These are phyloP conservation scores for Gastrolobium villosum DNA, from an alignment of 306 rosid genomes.

Conservation along the genomic window DNA sequence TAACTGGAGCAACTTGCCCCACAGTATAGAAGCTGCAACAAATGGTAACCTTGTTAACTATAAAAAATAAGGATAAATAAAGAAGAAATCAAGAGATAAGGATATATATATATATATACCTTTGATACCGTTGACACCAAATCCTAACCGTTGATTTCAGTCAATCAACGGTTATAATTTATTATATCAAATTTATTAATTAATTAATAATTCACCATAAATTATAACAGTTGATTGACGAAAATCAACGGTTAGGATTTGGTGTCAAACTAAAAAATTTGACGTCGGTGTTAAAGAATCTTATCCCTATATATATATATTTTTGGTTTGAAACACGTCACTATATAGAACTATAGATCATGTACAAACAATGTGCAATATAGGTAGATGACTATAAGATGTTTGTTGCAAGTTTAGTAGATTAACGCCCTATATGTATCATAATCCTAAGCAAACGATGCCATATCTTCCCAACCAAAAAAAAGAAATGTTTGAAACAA, in stretches of 20 bases:
- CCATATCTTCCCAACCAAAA: slow-evolving; percentile 9
- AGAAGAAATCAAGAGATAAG: slow-evolving; percentile 1
- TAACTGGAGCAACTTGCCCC: slow-evolving; percentile 69
- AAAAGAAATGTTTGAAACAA: neutral
- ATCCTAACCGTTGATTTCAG: too few relatives aligned
- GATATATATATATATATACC: neutral
- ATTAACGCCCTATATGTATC: neutral
- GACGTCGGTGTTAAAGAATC: too few relatives aligned
- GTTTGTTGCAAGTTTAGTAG: neutral
- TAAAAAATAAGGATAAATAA: neutral
- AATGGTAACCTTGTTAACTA: slow-evolving; percentile 30
- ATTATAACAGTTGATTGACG: too few relatives aligned
- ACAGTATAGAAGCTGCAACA: slow-evolving; percentile 61
- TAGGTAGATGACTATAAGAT: neutral
- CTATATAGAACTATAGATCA: neutral
- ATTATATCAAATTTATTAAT: too few relatives aligned
- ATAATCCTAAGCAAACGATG: slow-evolving; percentile 22
- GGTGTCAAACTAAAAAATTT: too few relatives aligned
- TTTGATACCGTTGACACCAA: too few relatives aligned
- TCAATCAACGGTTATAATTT: too few relatives aligned
- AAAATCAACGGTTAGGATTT: too few relatives aligned
- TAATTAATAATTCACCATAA: too few relatives aligned
- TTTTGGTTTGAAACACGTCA: neutral
- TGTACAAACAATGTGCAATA: neutral
- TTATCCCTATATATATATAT: neutral